Conservation (phyloP, 352 stramenopile genomes). For the Globisporangium splendens region DNA sequence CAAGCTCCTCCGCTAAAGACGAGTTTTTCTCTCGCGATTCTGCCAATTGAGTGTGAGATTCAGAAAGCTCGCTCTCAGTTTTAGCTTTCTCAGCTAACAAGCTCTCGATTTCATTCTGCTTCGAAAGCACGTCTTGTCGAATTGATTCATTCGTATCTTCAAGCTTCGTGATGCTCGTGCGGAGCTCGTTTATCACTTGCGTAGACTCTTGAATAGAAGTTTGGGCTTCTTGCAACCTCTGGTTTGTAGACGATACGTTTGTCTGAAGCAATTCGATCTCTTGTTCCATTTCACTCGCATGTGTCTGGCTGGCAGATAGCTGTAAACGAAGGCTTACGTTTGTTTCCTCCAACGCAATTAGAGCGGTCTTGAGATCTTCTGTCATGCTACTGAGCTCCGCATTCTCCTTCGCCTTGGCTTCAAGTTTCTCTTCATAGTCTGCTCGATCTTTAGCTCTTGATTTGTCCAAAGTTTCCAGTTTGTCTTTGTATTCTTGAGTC, state of each 20-base stretch:
- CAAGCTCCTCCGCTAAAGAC: conserved; percentile 17
- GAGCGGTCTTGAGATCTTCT: background rate
- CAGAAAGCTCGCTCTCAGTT: conserved; percentile 10
- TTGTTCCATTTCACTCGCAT: background rate
- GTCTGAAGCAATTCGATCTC: conserved; percentile 8
- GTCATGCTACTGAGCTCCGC: background rate
- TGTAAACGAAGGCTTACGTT: background rate
- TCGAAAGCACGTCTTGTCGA: conserved; percentile 3
- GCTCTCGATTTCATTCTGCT: background rate
- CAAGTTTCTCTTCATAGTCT: background rate
- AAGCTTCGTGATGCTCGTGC: background rate
- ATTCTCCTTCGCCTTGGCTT: background rate
- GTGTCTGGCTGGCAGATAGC: background rate
- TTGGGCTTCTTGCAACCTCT: conserved; percentile 15
- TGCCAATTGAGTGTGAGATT: conserved; percentile 12
- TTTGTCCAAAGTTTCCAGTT: background rate
- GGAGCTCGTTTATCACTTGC: conserved; percentile 1
- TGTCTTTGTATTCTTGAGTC: background rate
- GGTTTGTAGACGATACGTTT: background rate
- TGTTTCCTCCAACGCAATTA: background rate
- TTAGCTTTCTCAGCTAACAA: conserved; percentile 2
- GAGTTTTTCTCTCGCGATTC: conserved; percentile 22
- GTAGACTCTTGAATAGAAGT: background rate
- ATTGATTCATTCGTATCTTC: conserved; percentile 2
- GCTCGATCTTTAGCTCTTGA: background rate